Evolutionary conservation across 805 yeast genomes (phyloP).

Genomic region (Starmerella cellae): DNA sequence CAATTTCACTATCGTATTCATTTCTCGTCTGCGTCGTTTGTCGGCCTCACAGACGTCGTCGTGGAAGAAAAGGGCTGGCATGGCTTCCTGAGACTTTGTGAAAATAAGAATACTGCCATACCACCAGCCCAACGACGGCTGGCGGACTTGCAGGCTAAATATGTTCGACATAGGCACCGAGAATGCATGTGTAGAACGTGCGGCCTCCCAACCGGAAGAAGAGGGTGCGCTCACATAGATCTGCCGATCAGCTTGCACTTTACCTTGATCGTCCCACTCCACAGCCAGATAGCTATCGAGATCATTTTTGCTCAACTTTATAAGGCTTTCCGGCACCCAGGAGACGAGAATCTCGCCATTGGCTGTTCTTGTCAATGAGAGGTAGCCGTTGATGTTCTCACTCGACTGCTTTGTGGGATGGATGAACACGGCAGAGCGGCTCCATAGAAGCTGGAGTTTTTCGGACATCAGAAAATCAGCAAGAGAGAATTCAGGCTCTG

Average conservation of each 20-base stretch:
- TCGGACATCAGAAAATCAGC: constrained; percentile 13
- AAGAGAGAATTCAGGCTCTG: no score
- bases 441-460: constrained; percentile 28
- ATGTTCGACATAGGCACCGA: constrained; percentile 45
- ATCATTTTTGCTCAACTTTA: constrained; percentile 34
- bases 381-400: constrained; percentile 71
- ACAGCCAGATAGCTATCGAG: constrained; percentile 35
- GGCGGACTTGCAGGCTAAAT: constrained; percentile 70
- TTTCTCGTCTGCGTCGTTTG: constrained; percentile 43
- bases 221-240: constrained; percentile 39
- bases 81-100: constrained; percentile 43
- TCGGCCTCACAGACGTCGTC: constrained; percentile 65
- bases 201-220: constrained; percentile 24
- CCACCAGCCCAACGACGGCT: constrained; percentile 84
- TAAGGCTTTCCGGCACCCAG: constrained; percentile 44
- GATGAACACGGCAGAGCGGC: constrained; percentile 46
- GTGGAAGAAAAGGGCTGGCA: constrained; percentile 85
- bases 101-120: constrained; percentile 72
- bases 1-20: neutral
- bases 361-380: constrained; percentile 47
- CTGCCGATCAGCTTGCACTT: constrained; percentile 17
- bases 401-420: constrained; percentile 64
- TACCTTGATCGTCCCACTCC: constrained; percentile 33
- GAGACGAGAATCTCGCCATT: constrained; percentile 49
- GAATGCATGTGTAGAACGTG: constrained; percentile 54